Base-by-base conservation (phyloP, 2,329 filamentous ascomycete genomes). In the Teratosphaeria gauchensis region DNA sequence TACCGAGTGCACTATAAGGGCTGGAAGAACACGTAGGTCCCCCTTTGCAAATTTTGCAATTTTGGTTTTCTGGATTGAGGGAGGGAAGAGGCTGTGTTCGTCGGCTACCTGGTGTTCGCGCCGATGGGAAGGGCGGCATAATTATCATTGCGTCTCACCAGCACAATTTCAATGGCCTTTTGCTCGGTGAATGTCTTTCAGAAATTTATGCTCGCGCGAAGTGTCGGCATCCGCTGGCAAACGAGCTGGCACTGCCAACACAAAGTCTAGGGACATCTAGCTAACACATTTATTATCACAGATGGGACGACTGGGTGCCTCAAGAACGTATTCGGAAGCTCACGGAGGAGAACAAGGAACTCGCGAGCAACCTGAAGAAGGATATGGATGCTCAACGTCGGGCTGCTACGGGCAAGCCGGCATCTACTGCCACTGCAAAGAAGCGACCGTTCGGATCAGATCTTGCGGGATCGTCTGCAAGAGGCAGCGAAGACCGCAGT, bases 1-100 rank as follows among this genome's bases (percentile, higher is more conserved):
- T 99, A 95, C 78, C 89, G 89, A 71, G 89, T 99, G 58, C 94
- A 99, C 76, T 99, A 99, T 79, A 97, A 97, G 76, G 94, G 94
- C 70, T 99, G 94, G 94, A 99, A 99, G 80, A 92, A 92, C 74
- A 96, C 91, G 82, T 89, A 78, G 77, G 85, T 85, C 24, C 24
- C 24, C 24, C 24, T 28, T 28, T 28, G 24, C 24, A 46, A 51
- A 58, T 51, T 21, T 55, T 54, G 19, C 42, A 54, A 16, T 9
- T 56, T 51, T 56, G 19, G 31, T 38, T 51, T 58, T 46, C 30
- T 31, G 16, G 52, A 30, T 35, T 21, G 52, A 4, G 11, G 19
- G n/a, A 35, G 12, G 28, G 24, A 30, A 21, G 52, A 21, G 24
- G 32, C 32, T 31, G 5, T 32, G 12, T 31, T 53, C 8, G 28